Base-by-base conservation (phyloP, 148 eudicot genomes). In the Amaranthus hypochondriacus region DNA sequence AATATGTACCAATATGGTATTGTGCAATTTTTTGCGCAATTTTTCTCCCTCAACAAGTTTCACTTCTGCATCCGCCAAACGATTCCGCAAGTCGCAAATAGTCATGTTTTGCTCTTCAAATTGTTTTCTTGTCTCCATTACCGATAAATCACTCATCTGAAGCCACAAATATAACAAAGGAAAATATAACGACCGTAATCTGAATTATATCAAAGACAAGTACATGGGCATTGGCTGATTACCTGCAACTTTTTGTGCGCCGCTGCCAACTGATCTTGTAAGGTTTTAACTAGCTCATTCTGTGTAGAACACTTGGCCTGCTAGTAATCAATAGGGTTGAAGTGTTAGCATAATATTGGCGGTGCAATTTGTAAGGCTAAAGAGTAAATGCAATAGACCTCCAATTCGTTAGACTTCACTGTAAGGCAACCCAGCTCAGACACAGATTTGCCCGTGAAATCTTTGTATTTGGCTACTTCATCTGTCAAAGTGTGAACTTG, bases 11-110 rank as follows among this genome's bases (percentile, higher is more conserved):
- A 95, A 74, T 82, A 95, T 92, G 43, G 97, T 95, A 76, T 95
- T 92, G 70, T 95, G 98, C 81, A 95, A 86, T 87, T 90, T 95
- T 77, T 89, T 95, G 11, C 98, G 96, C 42, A 92, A 75, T 15
- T 84, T 86, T 74, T 95, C 97, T 79, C 98, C 98, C 83, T 95
- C 98, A 18, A 87, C 66, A 71, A 95, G 87, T 76, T 90, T 92
- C 64, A 76, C 57, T 68, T 95, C 98, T 49, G 98, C 96, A 63
- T 90, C 96, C 14, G 85, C 86, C 75, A 95, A 85, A 70, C 87
- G 90, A 70, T 77, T 83, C 68, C 83, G 90, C 74, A 95, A 78
- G 56, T 92, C 96, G 48, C 72, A 79, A 61, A 92, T 84, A 42
- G 83, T 62, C 52, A 66, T 79, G 73, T 80, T 86, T 75, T 90